Evolutionary conservation across 169 alveolate genomes (phyloP).

Genomic region (Blepharisma undulans): DNA sequence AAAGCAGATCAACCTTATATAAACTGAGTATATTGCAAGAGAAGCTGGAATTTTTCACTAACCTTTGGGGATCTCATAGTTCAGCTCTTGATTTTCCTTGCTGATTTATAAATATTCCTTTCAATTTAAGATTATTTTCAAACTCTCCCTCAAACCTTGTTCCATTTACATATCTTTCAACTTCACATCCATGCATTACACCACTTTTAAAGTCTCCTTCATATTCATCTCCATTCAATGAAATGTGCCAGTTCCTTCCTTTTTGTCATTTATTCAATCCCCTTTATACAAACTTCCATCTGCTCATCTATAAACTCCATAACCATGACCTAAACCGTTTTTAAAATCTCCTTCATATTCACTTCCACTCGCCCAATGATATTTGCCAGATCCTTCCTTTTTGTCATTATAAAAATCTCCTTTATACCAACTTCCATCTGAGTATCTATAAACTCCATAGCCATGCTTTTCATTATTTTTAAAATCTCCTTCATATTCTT

Average conservation of each 20-base stretch:
- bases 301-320: background rate
- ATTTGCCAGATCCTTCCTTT: too few relatives aligned
- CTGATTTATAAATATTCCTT: conserved; percentile 51
- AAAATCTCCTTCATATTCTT: too few relatives aligned
- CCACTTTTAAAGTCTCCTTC: conserved; percentile 61
- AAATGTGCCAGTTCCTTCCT: conserved; percentile 67
- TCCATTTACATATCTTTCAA: conserved; percentile 70
- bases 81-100: conserved; percentile 63
- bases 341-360: conserved; percentile 44
- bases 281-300: conserved; percentile 76
- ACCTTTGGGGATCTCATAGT: background rate
- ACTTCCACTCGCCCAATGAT: conserved; percentile 47
- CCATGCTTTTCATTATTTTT: too few relatives aligned
- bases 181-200: conserved; percentile 61
- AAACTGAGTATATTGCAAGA: too few relatives aligned
- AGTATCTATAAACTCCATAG: too few relatives aligned
- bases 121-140: conserved; percentile 59
- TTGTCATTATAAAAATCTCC: too few relatives aligned
- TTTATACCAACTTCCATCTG: too few relatives aligned
- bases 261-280: conserved; percentile 66
- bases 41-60: too few relatives aligned
- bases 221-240: conserved; percentile 53
- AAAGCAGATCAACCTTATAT: too few relatives aligned
- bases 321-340: conserved; percentile 36
- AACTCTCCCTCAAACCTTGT: conserved; percentile 58